Conservation (phyloP, 352 stramenopile species). For the Elongisporangium anandrum region DNA sequence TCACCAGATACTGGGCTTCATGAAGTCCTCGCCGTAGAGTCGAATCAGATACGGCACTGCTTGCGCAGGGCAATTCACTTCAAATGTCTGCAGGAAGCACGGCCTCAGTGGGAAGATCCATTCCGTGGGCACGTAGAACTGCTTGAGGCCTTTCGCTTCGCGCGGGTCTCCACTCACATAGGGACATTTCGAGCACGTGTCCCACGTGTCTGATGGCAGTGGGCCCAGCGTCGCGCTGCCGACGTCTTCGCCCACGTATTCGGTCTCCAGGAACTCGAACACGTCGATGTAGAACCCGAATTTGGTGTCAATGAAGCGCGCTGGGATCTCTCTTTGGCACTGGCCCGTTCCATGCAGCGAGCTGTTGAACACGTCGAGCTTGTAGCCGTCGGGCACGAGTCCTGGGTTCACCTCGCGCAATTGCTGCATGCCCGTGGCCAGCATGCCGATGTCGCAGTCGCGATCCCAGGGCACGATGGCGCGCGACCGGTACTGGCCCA, state of each 20-base stretch:
- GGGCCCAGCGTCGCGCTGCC: constrained; percentile 20
- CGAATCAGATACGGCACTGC: constrained; percentile 37
- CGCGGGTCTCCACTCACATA: constrained; percentile 9
- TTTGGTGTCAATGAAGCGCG: constrained; percentile 39
- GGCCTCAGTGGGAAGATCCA: constrained; percentile 49
- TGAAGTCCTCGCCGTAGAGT: constrained; percentile 49
- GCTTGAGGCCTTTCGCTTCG: constrained; percentile 16
- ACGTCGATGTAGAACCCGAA: constrained; percentile 53
- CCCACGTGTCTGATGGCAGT: constrained; percentile 25
- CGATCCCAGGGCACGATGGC: constrained; percentile 49
- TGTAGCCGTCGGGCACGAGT: constrained; percentile 24
- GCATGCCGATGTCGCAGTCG: constrained; percentile 41
- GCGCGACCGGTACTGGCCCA: constrained; percentile 40
- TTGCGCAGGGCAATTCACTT: constrained; percentile 42
- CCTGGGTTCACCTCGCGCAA: constrained; percentile 7
- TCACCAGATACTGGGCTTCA: constrained; percentile 25
- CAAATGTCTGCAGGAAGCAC: constrained; percentile 35
- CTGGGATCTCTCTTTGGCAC: constrained; percentile 18
- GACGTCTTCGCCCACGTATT: constrained; percentile 22
- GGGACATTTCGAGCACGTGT: constrained; percentile 32
- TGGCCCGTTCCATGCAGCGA: constrained; percentile 23
- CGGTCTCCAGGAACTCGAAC: constrained; percentile 34
- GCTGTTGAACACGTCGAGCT: constrained; percentile 41
- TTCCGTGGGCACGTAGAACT: constrained; percentile 35
- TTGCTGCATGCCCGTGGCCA: constrained; percentile 11